Base-by-base conservation (phyloP, 495 filamentous ascomycete species). In the Penicillium cosmopolitanum region DNA sequence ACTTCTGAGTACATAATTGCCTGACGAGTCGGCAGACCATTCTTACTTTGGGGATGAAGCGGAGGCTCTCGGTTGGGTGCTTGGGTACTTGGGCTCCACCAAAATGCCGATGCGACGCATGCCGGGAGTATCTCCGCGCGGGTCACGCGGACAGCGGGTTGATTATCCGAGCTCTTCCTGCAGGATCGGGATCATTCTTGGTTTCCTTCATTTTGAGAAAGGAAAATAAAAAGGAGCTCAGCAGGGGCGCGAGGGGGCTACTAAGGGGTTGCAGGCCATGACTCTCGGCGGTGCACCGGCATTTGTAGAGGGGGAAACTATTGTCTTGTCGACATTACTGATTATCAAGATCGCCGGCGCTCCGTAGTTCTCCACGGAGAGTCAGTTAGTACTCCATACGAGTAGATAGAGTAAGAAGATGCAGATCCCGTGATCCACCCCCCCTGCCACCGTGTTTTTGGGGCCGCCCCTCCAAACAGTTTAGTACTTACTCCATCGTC, bases 281-380 rank as follows among this genome's bases (percentile, higher is more conserved):
- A 31, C 55, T 62, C 44, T 48, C 19, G 21, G 46, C 46, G 46
- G 9, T 21, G 21, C 21, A 23, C n/a, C 60, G 51, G 55, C 44
- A 54, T 53, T n/a, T 42, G 18, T 18, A 15, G 18, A 35, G 36
- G 18, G 51, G 36, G 23, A 58, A 52, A 63, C 51, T 52, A 63
- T 63, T 54, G 38, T 58, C 51, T 58, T 58, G 51, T 43, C 55
- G 23, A n/a, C 15, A 48, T 13, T 48, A 18, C 23, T 48, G 46
- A 48, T 23, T 6, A 48, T 48, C 46, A 7, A 48, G 46, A 48
- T 48, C 46, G 23, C 21, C 46, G 11, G 42, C 16, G n/a, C 42
- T 44, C 42, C 42, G 16, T 28, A 23, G 46, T 48, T 48, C 28
- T 40, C 33, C 40, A 53, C 36, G 19, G 38, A 16, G 10, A 12